phyloP scores from a whole-genome alignment of 169 alveolate species.

The Plasmodium malariae region DNA sequence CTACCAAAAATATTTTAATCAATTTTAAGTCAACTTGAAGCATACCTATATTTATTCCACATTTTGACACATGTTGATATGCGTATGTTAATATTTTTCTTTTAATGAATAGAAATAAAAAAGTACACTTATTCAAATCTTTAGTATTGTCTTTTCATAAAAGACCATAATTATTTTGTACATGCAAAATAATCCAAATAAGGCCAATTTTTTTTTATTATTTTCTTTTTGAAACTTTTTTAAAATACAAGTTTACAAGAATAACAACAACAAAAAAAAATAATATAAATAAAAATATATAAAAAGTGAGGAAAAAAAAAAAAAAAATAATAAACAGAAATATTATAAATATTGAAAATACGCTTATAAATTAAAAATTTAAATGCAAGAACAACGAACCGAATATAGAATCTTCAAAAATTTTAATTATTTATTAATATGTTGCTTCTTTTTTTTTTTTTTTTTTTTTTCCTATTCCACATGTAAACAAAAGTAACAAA shows the following conservation, averaged over 20 bases:
- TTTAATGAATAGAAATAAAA: too few species aligned
- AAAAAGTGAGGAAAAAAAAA: neutral
- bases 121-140: too few species aligned
- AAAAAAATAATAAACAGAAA: neutral
- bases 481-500: neutral
- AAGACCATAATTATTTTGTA: neutral
- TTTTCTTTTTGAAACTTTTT: slow-evolving; percentile 9
- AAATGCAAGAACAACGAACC: slow-evolving; percentile 19
- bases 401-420: slow-evolving; percentile 17
- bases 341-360: slow-evolving; percentile 8
- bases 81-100: too few species aligned
- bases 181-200: neutral
- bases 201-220: slow-evolving; percentile 17
- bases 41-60: too few species aligned
- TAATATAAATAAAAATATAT: neutral
- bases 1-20: too few species aligned
- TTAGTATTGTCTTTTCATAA: neutral
- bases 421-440: slow-evolving; percentile 24
- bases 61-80: too few species aligned
- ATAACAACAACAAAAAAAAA: slow-evolving; percentile 29
- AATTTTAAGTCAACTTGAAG: too few species aligned
- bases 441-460: neutral
- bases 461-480: slow-evolving; percentile 5
- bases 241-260: neutral
- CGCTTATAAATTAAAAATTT: slow-evolving; percentile 19